These are phyloP conservation scores for Nicotiana attenuata DNA, from an alignment of 257 asterid species.

Conservation along the genomic window DNA sequence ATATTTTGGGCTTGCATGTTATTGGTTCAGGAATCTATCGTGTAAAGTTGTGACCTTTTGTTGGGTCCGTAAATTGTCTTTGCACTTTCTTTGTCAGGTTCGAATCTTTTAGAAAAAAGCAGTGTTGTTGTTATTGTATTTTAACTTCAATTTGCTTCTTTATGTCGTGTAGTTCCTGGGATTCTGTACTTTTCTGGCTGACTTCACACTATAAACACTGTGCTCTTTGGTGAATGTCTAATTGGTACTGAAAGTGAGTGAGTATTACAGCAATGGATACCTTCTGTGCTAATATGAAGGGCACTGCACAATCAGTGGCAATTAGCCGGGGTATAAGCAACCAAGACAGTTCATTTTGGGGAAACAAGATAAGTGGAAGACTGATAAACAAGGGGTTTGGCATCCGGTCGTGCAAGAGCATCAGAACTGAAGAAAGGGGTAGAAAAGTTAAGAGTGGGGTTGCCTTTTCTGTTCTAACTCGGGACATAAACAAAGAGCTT, in stretches of 20 bases:
- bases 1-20: slow-evolving; percentile 1
- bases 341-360: slow-evolving; percentile 36
- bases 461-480: slow-evolving; percentile 57
- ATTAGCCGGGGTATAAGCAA: slow-evolving; percentile 16
- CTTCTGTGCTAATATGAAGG: slow-evolving; percentile 44
- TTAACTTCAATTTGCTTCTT: not conserved
- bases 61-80: slow-evolving; percentile 15
- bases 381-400: slow-evolving; percentile 29
- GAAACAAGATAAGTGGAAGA: slow-evolving; percentile 36
- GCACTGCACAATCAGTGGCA: slow-evolving; percentile 28
- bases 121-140: not conserved
- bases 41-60: slow-evolving; percentile 1
- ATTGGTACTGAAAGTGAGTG: not conserved
- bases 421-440: slow-evolving; percentile 20
- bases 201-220: not conserved
- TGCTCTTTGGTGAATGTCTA: not conserved
- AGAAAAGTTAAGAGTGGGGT: slow-evolving; percentile 47
- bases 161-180: not conserved
- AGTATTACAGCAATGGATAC: slow-evolving; percentile 45
- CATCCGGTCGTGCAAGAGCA: slow-evolving; percentile 20
- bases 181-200: not conserved
- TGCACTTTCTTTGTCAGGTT: not conserved
- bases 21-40: not conserved
- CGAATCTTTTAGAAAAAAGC: slow-evolving; percentile 22
- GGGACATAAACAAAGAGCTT: slow-evolving; percentile 60